Base-by-base conservation (phyloP, 2,329 filamentous ascomycete species). In the Aspergillus latus region DNA sequence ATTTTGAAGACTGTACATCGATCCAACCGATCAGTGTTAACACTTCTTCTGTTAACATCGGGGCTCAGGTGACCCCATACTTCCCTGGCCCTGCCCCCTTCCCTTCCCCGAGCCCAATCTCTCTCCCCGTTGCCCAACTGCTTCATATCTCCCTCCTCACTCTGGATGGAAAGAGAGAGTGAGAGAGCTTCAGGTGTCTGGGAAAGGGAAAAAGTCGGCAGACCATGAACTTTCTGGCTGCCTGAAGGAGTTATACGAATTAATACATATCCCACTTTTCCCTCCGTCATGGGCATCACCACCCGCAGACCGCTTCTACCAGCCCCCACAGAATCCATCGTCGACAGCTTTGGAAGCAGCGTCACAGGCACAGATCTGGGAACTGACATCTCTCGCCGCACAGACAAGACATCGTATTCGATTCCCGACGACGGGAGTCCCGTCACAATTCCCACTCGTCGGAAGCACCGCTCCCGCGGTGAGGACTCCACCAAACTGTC, bases 401-500 rank as follows among this genome's bases (percentile, higher is more conserved):
- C 76, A 65, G 78, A 80, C 67, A 77, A 76, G 60, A 78, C 78
- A 51, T 79, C 76, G 50, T 78, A 79, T 64, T 79, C 77, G 29
- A 76, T 80, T 53, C 78, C 78, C 28, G 78, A 79, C 69, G 78
- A 80, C 76, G 78, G 78, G 56, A 93, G 89, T 52, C 92, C 92
- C 42, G 87, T 99, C 68, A 97, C 91, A 59, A 95, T 99, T 72
- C 87, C 88, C 70, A 96, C 93, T 66, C 69, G 69, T 60, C 72
- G 69, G 53, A 66, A 63, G 48, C 69, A 72, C 60, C 71, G 74
- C 83, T 85, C 76, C 66, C 87, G 85, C 72, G 84, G 82, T 82
- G 76, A 80, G 59, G 74, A 71, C 39, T 68, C 72, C 59, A 81
- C 72, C 59, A 81, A 76, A 60, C 76, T 83, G 56, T 79, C 79